These are phyloP conservation scores for Fusarium dimerum DNA, from an alignment of 2,329 filamentous ascomycete genomes.

Conservation along the genomic window DNA sequence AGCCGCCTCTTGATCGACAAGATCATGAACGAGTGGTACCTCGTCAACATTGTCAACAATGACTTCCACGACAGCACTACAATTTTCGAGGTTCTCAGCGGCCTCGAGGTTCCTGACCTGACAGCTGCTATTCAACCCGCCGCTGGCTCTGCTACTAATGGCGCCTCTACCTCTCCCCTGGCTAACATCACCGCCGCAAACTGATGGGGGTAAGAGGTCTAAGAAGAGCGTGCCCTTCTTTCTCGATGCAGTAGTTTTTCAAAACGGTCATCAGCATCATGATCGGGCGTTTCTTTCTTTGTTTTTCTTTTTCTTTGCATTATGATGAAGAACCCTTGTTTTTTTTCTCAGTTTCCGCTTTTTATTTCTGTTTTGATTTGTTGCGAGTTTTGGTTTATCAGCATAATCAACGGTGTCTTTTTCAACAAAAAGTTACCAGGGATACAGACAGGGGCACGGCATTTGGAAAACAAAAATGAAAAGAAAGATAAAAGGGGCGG, in stretches of 20 bases:
- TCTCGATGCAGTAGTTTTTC: slow-evolving; percentile 1
- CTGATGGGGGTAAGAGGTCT: background rate
- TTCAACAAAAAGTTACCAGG: slow-evolving; percentile 45
- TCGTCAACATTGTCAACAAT: slow-evolving; percentile 98
- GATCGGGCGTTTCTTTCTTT: slow-evolving; percentile 15
- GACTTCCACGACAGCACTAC: slow-evolving; percentile 85
- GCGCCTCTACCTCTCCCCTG: slow-evolving; percentile 5
- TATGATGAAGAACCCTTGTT: slow-evolving; percentile 11
- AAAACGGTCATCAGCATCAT: slow-evolving; percentile 17
- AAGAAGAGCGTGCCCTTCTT: slow-evolving; percentile 8
- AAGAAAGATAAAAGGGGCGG: slow-evolving; percentile 25
- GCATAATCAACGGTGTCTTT: slow-evolving; percentile 38
- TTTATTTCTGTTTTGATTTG: slow-evolving; percentile 1
- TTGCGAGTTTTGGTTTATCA: slow-evolving; percentile 23
- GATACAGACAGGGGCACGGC: slow-evolving; percentile 25
- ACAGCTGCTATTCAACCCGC: slow-evolving; percentile 42
- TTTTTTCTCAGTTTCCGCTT: slow-evolving; percentile 10
- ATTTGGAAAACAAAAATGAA: slow-evolving; percentile 23
- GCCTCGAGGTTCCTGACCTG: slow-evolving; percentile 67
- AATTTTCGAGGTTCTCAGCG: slow-evolving; percentile 86
- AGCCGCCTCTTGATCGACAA: slow-evolving; percentile 78
- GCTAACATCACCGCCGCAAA: slow-evolving; percentile 11
- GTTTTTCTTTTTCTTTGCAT: slow-evolving; percentile 16
- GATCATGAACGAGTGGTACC: slow-evolving; percentile 87
- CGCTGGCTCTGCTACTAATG: slow-evolving; percentile 23